These are phyloP conservation scores for Yarrowia phangngaensis DNA, from an alignment of 805 yeast genomes.

Conservation along the genomic window DNA sequence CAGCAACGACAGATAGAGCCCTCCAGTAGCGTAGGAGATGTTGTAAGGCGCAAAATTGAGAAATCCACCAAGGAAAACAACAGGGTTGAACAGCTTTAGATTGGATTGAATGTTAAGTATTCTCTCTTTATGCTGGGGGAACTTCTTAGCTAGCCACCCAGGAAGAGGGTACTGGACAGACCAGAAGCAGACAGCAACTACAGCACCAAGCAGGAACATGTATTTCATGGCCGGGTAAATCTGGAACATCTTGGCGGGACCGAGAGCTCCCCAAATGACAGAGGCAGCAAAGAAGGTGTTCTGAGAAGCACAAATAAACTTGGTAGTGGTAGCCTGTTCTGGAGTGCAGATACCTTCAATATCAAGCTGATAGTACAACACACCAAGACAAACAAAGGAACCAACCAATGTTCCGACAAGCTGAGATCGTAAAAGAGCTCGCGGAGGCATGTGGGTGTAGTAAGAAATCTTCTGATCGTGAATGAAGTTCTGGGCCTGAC, in stretches of 20 bases:
- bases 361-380: conserved; percentile 39
- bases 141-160: conserved; percentile 30
- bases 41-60: conserved; percentile 44
- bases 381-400: conserved; percentile 37
- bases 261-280: conserved; percentile 45
- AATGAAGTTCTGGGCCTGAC: conserved; percentile 57
- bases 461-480: conserved; percentile 59
- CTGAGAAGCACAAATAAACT: conserved; percentile 41
- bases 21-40: conserved; percentile 44
- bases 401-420: conserved; percentile 45
- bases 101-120: too few species aligned
- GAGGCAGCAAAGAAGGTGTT: conserved; percentile 52
- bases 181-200: conserved; percentile 32
- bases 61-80: conserved; percentile 46
- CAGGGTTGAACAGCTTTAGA: conserved; percentile 42
- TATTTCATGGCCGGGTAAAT: conserved; percentile 32
- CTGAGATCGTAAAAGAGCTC: conserved; percentile 51
- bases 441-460: conserved; percentile 57
- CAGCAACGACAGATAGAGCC: conserved; percentile 42
- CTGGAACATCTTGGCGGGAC: conserved; percentile 48
- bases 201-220: conserved; percentile 31
- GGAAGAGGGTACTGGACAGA: conserved; percentile 12
- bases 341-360: conserved; percentile 35
- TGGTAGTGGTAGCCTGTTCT: conserved; percentile 32
- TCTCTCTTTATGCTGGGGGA: conserved; percentile 1